Evolutionary conservation across 73 alveolate genomes (phyloP), one percentile per base, ranked within the genome.

Genomic region (Paramecium tetraurelia): DNA sequence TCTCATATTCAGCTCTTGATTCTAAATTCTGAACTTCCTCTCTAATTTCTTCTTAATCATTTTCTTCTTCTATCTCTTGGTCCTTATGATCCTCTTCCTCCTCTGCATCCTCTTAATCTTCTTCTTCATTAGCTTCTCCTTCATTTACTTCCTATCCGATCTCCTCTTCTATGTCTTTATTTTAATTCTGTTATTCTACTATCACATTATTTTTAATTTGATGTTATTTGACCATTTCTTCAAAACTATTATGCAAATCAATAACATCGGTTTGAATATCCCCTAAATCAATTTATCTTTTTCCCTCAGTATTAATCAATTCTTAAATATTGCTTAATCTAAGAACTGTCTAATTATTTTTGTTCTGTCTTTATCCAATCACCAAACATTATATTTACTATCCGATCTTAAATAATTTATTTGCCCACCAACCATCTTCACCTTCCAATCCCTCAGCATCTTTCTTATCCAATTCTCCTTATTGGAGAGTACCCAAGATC

Each of bases 1-100:
- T 92, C 48, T 92, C 95, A 77, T 93, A 94, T 93, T 77, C 97
- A 92, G 95, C 97, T 96, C 95, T 94, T 84, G 71, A 92, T 68
- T 96, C 96, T 71, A 94, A 71, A 33, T 92, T 89, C 35, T 89
- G 86, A 29, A 89, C 96, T 36, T 93, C 96, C n/a, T 94, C 88
- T 85, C 89, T 86, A 29, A 93, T 44, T 57, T 96, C 96, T 57
- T 96, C 44, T 31, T 63, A 92, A 83, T 96, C 97, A 83, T 83
- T 76, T 80, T 93, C 95, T 89, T 93, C 95, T 27, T 92, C 88
- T 33, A 86, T 90, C 50, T 90, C 93, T 92, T 72, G 95, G 85
- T 93, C 95, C 85, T 93, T 92, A 83, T 59, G 83, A 43, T 96
- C 95, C 50, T 90, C 70, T 46, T 93, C 97, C 22, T 93, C 95